These are phyloP conservation scores for Orbilia brochopaga DNA, from an alignment of 2,329 filamentous ascomycete species.

Conservation along the genomic window DNA sequence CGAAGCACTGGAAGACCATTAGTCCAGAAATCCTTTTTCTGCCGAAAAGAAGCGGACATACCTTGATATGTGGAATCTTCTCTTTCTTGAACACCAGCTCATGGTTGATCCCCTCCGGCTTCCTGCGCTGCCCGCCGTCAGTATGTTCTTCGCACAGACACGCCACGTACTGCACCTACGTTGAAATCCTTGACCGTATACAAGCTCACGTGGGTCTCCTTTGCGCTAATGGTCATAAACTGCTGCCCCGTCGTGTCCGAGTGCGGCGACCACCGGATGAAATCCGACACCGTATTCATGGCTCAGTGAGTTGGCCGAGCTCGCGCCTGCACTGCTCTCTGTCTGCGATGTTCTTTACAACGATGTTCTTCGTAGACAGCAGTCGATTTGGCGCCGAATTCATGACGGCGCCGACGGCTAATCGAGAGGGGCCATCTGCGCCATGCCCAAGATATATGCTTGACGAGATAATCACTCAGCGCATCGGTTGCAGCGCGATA, in stretches of 20 bases:
- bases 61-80: slow-evolving; percentile 63
- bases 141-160: background rate
- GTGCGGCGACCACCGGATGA: slow-evolving; percentile 64
- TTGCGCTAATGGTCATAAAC: slow-evolving; percentile 64
- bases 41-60: slow-evolving; percentile 51
- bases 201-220: slow-evolving; percentile 61
- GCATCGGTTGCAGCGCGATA: slow-evolving; percentile 44
- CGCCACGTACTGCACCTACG: slow-evolving; percentile 55
- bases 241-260: slow-evolving; percentile 59
- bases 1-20: slow-evolving; percentile 58
- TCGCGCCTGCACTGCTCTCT: background rate
- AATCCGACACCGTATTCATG: slow-evolving; percentile 61
- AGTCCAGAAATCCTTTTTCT: background rate
- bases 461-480: slow-evolving; percentile 14
- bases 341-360: background rate
- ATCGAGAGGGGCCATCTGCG: background rate
- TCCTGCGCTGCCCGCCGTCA: slow-evolving; percentile 25
- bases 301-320: slow-evolving; percentile 36
- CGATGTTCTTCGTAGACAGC: too few species aligned
- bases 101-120: slow-evolving; percentile 33
- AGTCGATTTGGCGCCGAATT: too few species aligned
- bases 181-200: slow-evolving; percentile 60
- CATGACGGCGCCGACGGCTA: background rate
- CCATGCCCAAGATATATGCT: slow-evolving; percentile 27
- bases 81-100: slow-evolving; percentile 57